Conservation (phyloP, 2,329 filamentous ascomycete genomes). For the Calycina herbarum region DNA sequence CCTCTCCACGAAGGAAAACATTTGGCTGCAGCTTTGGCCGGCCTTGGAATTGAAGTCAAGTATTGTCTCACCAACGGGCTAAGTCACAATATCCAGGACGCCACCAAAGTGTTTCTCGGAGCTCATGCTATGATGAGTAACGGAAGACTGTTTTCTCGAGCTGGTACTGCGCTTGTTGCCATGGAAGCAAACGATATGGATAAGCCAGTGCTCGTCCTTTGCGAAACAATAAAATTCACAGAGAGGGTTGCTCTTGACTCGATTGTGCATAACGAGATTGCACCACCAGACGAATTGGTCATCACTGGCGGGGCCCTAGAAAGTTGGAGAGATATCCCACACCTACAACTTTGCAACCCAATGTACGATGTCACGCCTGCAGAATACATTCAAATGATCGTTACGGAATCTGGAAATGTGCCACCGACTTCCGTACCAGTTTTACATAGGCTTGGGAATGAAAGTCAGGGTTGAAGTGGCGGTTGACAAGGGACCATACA, state of each 20-base stretch:
- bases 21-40: slow-evolving; percentile 68
- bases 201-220: slow-evolving; percentile 83
- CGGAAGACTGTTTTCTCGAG: slow-evolving; percentile 82
- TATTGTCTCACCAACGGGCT: slow-evolving; percentile 82
- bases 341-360: slow-evolving; percentile 67
- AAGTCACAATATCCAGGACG: slow-evolving; percentile 69
- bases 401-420: slow-evolving; percentile 87
- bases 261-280: slow-evolving; percentile 92
- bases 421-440: slow-evolving; percentile 83
- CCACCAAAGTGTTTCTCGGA: slow-evolving; percentile 69
- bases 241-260: slow-evolving; percentile 87
- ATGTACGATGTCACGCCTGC: slow-evolving; percentile 92
- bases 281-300: slow-evolving; percentile 65
- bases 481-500: not conserved
- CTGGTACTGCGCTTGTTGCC: slow-evolving; percentile 84
- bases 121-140: slow-evolving; percentile 96
- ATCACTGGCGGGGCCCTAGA: slow-evolving; percentile 43
- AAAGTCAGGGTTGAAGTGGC: slow-evolving; percentile 29
- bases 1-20: slow-evolving; percentile 69
- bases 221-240: slow-evolving; percentile 94
- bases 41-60: slow-evolving; percentile 70
- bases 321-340: slow-evolving; percentile 58
- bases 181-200: slow-evolving; percentile 75
- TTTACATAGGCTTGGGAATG: slow-evolving; percentile 60
- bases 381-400: slow-evolving; percentile 81